Percentiles rank a stretch among this genome's conserved stretches.
phyloP scores from a whole-genome alignment of 2,329 filamentous ascomycete species.

The Blumeria hordei region DNA sequence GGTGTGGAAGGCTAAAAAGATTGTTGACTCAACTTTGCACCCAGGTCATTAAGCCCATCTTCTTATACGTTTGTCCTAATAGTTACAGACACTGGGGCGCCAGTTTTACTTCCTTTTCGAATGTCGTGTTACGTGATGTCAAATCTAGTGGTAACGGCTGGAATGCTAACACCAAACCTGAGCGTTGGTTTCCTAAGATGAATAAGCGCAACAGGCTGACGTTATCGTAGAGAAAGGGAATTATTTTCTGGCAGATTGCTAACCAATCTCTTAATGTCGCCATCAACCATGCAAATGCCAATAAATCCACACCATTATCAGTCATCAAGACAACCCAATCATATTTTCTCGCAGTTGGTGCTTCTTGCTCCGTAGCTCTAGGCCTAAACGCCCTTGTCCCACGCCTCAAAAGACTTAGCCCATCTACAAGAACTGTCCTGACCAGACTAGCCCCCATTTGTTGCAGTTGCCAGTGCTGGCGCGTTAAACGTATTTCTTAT shows the following conservation, averaged over 20 bases:
- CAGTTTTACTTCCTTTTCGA: slow-evolving; percentile 82
- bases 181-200: slow-evolving; percentile 23
- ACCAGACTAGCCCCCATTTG: slow-evolving; percentile 78
- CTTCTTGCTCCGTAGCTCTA: slow-evolving; percentile 80
- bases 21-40: slow-evolving; percentile 87
- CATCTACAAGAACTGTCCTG: slow-evolving; percentile 51
- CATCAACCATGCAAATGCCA: slow-evolving; percentile 93
- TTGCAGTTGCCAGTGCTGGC: slow-evolving; percentile 76
- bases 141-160: slow-evolving; percentile 82
- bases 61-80: slow-evolving; percentile 3
- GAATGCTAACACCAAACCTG: slow-evolving; percentile 86
- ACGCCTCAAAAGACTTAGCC: slow-evolving; percentile 51
- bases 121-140: slow-evolving; percentile 93
- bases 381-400: slow-evolving; percentile 81
- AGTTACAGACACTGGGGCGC: slow-evolving; percentile 58
- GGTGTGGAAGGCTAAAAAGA: slow-evolving; percentile 88
- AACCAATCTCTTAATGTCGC: slow-evolving; percentile 97
- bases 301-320: slow-evolving; percentile 82
- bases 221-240: slow-evolving; percentile 42
- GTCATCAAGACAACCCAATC: slow-evolving; percentile 63
- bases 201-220: slow-evolving; percentile 1
- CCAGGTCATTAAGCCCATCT: slow-evolving; percentile 36
- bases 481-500: slow-evolving; percentile 92
- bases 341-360: slow-evolving; percentile 75
- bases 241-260: slow-evolving; percentile 77